Conservation (phyloP, 2,329 filamentous ascomycete species). For the Amauroascus verrucosus region DNA sequence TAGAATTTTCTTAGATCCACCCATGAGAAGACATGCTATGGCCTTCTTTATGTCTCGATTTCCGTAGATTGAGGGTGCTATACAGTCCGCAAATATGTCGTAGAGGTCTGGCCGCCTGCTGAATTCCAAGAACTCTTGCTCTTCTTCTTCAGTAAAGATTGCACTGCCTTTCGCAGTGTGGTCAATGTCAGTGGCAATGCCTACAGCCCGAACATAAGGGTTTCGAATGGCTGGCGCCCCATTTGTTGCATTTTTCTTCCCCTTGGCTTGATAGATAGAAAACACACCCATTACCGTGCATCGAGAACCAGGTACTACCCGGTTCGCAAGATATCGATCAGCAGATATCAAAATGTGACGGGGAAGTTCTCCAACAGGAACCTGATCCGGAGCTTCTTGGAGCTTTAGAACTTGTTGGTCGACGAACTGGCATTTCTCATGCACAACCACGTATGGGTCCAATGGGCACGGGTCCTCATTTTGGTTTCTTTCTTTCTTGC, state of each 20-base stretch:
- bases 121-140: conserved; percentile 90
- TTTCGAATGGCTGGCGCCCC: conserved; percentile 87
- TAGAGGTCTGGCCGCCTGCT: conserved; percentile 89
- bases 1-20: conserved; percentile 93
- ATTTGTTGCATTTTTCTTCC: conserved; percentile 62
- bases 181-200: conserved; percentile 82
- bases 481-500: conserved; percentile 50
- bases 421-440: conserved; percentile 89
- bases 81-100: conserved; percentile 76
- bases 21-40: conserved; percentile 84
- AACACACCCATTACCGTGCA: conserved; percentile 96
- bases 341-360: conserved; percentile 91
- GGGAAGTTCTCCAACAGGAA: conserved; percentile 90
- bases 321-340: conserved; percentile 91
- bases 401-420: conserved; percentile 98
- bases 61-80: conserved; percentile 94
- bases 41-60: conserved; percentile 95
- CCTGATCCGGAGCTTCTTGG: conserved; percentile 93
- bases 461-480: conserved; percentile 70
- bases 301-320: conserved; percentile 86
- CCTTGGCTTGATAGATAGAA: conserved; percentile 93
- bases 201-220: conserved; percentile 84
- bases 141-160: conserved; percentile 85
- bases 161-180: conserved; percentile 76
- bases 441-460: conserved; percentile 90